Percentiles rank a stretch among this genome's conserved stretches.
phyloP scores from a whole-genome alignment of 1,139 yeast genomes.

The Hansenula sp. region DNA sequence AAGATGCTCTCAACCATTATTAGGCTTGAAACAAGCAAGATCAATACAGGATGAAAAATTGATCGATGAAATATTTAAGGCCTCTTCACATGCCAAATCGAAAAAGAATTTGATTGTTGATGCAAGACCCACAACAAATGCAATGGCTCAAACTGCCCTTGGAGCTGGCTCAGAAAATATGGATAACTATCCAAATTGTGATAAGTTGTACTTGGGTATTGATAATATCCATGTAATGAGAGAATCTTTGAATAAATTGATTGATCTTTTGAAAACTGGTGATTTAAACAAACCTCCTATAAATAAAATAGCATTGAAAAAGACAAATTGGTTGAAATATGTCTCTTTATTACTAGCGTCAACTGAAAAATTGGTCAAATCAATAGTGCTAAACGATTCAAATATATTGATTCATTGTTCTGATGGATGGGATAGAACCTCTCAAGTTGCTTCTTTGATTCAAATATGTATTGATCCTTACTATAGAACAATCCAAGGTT shows the following conservation, averaged over 20 bases:
- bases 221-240: constrained; percentile 96
- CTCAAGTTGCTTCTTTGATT: constrained; percentile 81
- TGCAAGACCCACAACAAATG: constrained; percentile 89
- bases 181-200: constrained; percentile 65
- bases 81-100: constrained; percentile 13
- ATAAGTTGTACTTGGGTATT: constrained; percentile 79
- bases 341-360: constrained; percentile 67
- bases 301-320: constrained; percentile 41
- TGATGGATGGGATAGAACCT: constrained; percentile 98
- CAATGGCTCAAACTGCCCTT: constrained; percentile 93
- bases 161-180: constrained; percentile 97
- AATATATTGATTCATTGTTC: constrained; percentile 90
- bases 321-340: constrained; percentile 80
- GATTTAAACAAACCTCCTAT: constrained; percentile 50
- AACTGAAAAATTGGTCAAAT: constrained; percentile 73
- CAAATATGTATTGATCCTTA: constrained; percentile 90
- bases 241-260: constrained; percentile 67
- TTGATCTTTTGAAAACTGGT: constrained; percentile 61
- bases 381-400: constrained; percentile 76
- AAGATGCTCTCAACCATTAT: constrained; percentile 89
- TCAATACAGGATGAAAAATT: constrained; percentile 90
- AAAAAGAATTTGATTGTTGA: constrained; percentile 76
- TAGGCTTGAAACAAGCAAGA: constrained; percentile 83
- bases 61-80: constrained; percentile 63
- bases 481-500: constrained; percentile 83